These are phyloP conservation scores for Candida coquimbonensis DNA, from an alignment of 805 yeast species.

Conservation along the genomic window DNA sequence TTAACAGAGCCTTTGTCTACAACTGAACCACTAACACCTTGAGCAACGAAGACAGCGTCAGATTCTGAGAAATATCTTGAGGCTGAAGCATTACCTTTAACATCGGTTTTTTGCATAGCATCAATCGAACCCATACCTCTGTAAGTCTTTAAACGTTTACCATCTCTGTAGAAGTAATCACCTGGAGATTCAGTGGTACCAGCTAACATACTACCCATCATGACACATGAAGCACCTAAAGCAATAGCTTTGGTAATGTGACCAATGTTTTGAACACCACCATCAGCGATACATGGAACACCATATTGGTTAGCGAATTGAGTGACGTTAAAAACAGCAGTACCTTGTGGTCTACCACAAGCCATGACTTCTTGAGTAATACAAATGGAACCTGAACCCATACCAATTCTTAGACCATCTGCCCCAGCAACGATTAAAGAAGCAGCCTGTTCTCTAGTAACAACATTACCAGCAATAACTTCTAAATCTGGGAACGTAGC, in stretches of 20 bases:
- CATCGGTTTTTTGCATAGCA: slow-evolving; percentile 91
- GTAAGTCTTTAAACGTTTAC: slow-evolving; percentile 93
- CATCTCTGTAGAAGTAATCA: slow-evolving; percentile 95
- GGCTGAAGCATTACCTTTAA: slow-evolving; percentile 92
- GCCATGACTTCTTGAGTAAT: slow-evolving; percentile 99
- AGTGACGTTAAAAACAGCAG: slow-evolving; percentile 92
- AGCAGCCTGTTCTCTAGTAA: slow-evolving; percentile 98
- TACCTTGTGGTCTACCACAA: slow-evolving; percentile 99
- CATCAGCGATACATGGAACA: slow-evolving; percentile 98
- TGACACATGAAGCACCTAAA: slow-evolving; percentile 92
- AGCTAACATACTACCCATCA: slow-evolving; percentile 99
- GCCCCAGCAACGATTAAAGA: slow-evolving; percentile 91
- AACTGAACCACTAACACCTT: slow-evolving; percentile 97
- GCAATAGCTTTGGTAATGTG: slow-evolving; percentile 96
- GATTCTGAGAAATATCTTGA: slow-evolving; percentile 96
- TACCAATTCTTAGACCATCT: slow-evolving; percentile 97
- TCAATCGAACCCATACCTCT: slow-evolving; percentile 99
- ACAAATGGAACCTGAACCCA: slow-evolving; percentile 99
- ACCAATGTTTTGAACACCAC: slow-evolving; percentile 98
- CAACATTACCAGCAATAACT: slow-evolving; percentile 97
- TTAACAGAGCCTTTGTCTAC: slow-evolving; percentile 93
- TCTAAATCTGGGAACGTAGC: slow-evolving; percentile 68
- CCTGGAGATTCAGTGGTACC: slow-evolving; percentile 99
- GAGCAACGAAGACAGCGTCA: slow-evolving; percentile 94
- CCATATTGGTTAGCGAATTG: slow-evolving; percentile 94